Evolutionary conservation across 2,329 filamentous ascomycete genomes (phyloP), one percentile per base, ranked within the genome.

Genomic region (Helotiales sp.): DNA sequence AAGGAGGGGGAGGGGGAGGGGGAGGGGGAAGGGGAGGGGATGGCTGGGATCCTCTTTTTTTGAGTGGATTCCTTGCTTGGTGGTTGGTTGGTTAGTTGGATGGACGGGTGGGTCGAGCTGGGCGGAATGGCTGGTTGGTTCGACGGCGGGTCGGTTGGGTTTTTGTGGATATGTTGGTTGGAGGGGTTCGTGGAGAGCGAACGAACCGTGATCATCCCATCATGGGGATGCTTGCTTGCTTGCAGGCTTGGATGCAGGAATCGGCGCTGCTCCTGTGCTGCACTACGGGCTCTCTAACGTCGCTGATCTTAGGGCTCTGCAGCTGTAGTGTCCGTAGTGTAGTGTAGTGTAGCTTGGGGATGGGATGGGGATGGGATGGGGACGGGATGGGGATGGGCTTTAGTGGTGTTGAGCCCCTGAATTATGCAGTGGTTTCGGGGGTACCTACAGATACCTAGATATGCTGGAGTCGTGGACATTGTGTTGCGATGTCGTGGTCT

Each of bases 201-300:
- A 52, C 49, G 49, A 52, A 52, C 49, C 13, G 28, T 55, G 52
- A 55, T 55, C 52, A 55, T 55, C 52, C 26, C 52, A 30, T 52
- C 49, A 30, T 30, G 49, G 49, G 49, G 24, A 26, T 17, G 13
- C n/a, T n/a, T n/a, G n/a, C n/a, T n/a, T n/a, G 49, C 49, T 52
- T 52, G 49, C 49, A 52, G 49, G 49, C 49, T 52, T 52, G 49
- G 22, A 7, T 52, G 49, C 28, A 30, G 49, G 40, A n/a, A n/a
- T n/a, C 40, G 40, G 40, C 30, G 40, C 30, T 6, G 30, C 30
- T 5, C 30, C 30, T 34, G 30, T 11, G 30, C 30, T 34, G 30
- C 30, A 34, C 30, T 11, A 34, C 30, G 30, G 30, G 30, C 30
- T 34, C 37, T 40, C 37, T 40, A 40, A 40, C 37, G 37, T 2